Evolutionary conservation across 2,329 filamentous ascomycete species (phyloP).

Genomic region (Podosphaera aphanis): DNA sequence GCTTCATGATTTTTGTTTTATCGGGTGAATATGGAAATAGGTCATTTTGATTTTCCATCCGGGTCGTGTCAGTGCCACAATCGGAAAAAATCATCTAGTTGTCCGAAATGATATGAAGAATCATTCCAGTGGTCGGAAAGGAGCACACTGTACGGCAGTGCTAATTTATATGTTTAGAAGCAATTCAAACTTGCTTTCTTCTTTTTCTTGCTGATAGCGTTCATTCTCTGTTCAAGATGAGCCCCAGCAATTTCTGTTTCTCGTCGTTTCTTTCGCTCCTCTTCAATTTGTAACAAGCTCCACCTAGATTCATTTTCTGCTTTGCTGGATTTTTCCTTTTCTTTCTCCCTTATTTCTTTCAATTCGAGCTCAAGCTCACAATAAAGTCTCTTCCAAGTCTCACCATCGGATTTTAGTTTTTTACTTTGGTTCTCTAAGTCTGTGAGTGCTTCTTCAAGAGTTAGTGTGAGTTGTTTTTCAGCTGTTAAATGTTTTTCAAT

Average conservation of each 20-base stretch:
- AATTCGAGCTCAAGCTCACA: slow-evolving; percentile 22
- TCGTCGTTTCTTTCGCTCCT: slow-evolving; percentile 79
- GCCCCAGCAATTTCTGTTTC: slow-evolving; percentile 74
- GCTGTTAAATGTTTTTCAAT: slow-evolving; percentile 93
- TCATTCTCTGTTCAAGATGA: slow-evolving; percentile 86
- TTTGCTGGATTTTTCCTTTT: slow-evolving; percentile 18
- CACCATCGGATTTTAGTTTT: slow-evolving; percentile 75
- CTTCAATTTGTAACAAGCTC: slow-evolving; percentile 77
- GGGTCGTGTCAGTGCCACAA: too few relatives aligned
- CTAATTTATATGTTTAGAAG: slow-evolving; percentile 26
- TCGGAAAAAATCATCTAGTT: too few relatives aligned
- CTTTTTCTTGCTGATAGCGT: slow-evolving; percentile 58
- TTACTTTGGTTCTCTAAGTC: slow-evolving; percentile 83
- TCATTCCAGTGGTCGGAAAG: too few relatives aligned
- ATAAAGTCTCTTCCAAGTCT: slow-evolving; percentile 75
- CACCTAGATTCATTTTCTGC: slow-evolving; percentile 25
- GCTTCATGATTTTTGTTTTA: too few relatives aligned
- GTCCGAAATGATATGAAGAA: too few relatives aligned
- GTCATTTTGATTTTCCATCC: too few relatives aligned
- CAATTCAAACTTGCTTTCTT: slow-evolving; percentile 88
- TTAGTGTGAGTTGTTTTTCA: slow-evolving; percentile 88
- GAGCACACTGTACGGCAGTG: too few relatives aligned
- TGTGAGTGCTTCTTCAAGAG: slow-evolving; percentile 81
- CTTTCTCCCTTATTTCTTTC: slow-evolving; percentile 27
- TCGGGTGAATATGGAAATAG: too few relatives aligned